Evolutionary conservation across 192 early-diverging fungal species (phyloP), one percentile per base, ranked within the genome.

Genomic region (Backusella westeae): DNA sequence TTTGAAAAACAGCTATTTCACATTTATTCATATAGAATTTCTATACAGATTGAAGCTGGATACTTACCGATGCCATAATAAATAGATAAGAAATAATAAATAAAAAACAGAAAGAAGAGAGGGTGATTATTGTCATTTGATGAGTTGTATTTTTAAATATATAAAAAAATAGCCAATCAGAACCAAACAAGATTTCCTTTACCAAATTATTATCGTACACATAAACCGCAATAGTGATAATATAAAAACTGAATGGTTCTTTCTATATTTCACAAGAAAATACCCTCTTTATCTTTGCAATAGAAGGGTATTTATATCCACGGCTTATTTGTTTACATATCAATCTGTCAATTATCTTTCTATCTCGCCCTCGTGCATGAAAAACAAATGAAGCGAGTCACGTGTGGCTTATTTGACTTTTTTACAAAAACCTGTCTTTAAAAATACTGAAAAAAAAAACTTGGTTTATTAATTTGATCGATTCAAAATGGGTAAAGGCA

Each of bases 1-100:
- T 65, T 82, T 74, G 78, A 87, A 87, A 19, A 87, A 80, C 32
- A 84, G 32, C 79, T 80, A 67, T 12, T n/a, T 8, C 35, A n/a
- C 6, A n/a, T 49, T 26, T 29, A 63, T 29, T 63, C n/a, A 56
- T 56, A 21, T 63, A 63, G 2, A 1, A 14, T 63, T 10, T 63
- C 1, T 72, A 21, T 10, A 68, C 23, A 42, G 2, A 35, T 14
- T 29, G 9, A 29, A 14, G 17, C 19, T 6, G 15, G 6, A 42
- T 14, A 53, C 17, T 69, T 49, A 52, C 68, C 6, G 68, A 69
- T 41, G 68, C 68, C 68, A 69, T 69, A 26, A 17, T 41, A 69
- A 38, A 69, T 39, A 69, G 23, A 26, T 26, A 21, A 23, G n/a
- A 59, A 26, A 59, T 26, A 56, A 29, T 1, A 26, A 56, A 56